Evolutionary conservation across 73 alveolate species (phyloP).

Genomic region (Paramecium tetraurelia): DNA sequence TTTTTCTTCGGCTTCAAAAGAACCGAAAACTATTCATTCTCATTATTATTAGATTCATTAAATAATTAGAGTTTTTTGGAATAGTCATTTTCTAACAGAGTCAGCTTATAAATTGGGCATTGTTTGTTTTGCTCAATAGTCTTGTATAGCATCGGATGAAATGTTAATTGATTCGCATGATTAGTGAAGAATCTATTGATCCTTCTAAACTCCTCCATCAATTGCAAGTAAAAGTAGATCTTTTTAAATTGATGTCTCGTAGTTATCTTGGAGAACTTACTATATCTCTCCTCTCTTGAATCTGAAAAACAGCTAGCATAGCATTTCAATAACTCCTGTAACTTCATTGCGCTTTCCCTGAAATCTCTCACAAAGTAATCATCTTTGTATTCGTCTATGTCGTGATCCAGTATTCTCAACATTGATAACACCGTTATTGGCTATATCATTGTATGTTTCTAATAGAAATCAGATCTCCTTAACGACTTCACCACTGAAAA

Average conservation of each 20-base stretch:
- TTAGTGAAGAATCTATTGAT: neutral
- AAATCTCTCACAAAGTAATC: neutral
- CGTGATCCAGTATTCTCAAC: neutral
- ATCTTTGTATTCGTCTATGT: neutral
- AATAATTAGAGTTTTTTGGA: neutral
- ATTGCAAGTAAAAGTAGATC: neutral
- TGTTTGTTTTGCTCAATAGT: neutral
- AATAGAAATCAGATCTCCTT: neutral
- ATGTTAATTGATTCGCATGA: neutral
- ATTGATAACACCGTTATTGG: neutral
- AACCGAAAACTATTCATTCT: neutral
- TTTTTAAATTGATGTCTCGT: neutral
- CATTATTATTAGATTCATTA: neutral
- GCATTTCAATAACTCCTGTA: neutral
- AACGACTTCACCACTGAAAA: neutral
- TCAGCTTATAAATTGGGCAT: neutral
- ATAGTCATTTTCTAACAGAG: neutral
- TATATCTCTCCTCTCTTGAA: neutral
- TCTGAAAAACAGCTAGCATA: neutral
- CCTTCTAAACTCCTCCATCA: conserved; percentile 6
- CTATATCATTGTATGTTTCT: neutral
- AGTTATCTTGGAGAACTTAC: neutral
- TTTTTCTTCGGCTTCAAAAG: neutral
- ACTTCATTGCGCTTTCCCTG: neutral
- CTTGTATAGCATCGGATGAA: neutral